Conservation (phyloP, 306 rosid genomes). For the Gynostemma pentaphyllum region DNA sequence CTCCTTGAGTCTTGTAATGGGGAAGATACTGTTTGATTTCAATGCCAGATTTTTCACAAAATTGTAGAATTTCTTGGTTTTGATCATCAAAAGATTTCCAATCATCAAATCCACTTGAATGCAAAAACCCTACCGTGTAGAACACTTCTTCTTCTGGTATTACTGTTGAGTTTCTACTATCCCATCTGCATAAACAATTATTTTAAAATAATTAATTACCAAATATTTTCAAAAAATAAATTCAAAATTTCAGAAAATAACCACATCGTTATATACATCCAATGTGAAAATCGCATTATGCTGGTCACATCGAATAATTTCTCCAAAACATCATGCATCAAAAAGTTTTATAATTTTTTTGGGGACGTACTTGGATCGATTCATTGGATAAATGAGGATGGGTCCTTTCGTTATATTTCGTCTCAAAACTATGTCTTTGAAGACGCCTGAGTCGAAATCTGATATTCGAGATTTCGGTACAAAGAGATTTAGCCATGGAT, state of each 20-base stretch:
- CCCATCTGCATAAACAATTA: conserved; percentile 47
- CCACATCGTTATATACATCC: too few species aligned
- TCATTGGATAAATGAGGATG: conserved; percentile 68
- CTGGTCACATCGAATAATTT: too few species aligned
- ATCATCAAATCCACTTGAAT: conserved; percentile 55
- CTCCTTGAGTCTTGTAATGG: conserved; percentile 33
- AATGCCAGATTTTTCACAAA: conserved; percentile 43
- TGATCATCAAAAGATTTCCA: conserved; percentile 53
- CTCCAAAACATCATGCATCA: too few species aligned
- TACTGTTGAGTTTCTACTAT: conserved; percentile 49
- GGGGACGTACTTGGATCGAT: conserved; percentile 55
- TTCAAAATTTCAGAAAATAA: too few species aligned
- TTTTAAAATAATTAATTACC: neutral
- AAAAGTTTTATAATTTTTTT: neutral
- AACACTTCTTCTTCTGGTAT: conserved; percentile 73
- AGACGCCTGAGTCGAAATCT: conserved; percentile 46
- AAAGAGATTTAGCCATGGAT: conserved; percentile 83
- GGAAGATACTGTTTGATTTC: conserved; percentile 66
- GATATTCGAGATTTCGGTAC: conserved; percentile 49
- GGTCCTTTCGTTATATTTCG: conserved; percentile 68
- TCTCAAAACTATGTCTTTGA: conserved; percentile 46
- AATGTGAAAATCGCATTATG: too few species aligned
- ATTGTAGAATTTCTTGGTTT: conserved; percentile 52
- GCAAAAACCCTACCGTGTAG: conserved; percentile 69
- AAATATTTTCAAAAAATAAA: too few species aligned